Percentiles rank a stretch among this genome's conserved stretches.
These are phyloP conservation scores for Colletotrichum endophyticum DNA, from an alignment of 2,329 filamentous ascomycete species.

Conservation along the genomic window DNA sequence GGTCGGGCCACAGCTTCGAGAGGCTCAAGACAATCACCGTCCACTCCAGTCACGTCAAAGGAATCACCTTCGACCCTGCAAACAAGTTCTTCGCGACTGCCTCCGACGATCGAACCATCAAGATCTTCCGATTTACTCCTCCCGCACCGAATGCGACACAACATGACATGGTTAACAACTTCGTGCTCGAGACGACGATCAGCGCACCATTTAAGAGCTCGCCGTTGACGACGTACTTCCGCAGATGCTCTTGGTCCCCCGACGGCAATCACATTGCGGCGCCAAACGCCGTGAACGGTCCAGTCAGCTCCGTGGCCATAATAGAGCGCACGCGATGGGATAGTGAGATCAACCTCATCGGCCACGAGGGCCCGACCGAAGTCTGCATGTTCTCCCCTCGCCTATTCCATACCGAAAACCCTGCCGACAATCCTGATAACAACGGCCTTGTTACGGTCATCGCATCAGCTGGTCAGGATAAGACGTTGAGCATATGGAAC, in stretches of 20 bases:
- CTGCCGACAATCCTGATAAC: conserved; percentile 54
- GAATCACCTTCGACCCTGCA: conserved; percentile 96
- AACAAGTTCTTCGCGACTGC: conserved; percentile 99
- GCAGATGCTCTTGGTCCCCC: conserved; percentile 95
- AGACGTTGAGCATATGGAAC: conserved; percentile 96
- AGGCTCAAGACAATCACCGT: conserved; percentile 93
- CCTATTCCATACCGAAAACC: conserved; percentile 79
- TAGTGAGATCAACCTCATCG: conserved; percentile 95
- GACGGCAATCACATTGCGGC: conserved; percentile 97
- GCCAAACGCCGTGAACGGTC: conserved; percentile 95
- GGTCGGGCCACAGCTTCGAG: conserved; percentile 98
- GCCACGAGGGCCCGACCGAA: conserved; percentile 95
- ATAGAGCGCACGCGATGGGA: conserved; percentile 93
- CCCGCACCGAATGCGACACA: conserved; percentile 89
- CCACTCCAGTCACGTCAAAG: conserved; percentile 97
- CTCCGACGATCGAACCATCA: conserved; percentile 95
- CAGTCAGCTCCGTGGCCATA: conserved; percentile 95
- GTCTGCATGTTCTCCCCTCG: conserved; percentile 97
- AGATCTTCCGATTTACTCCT: conserved; percentile 93
- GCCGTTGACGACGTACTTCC: conserved; percentile 94
- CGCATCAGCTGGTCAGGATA: conserved; percentile 95
- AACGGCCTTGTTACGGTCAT: conserved; percentile 82
- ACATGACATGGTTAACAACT: conserved; percentile 97
- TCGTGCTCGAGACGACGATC: conserved; percentile 92
- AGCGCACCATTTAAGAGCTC: conserved; percentile 86